Evolutionary conservation across 352 stramenopile species (phyloP), one percentile per base, ranked within the genome.

Genomic region (Phytopythium oedochilum): DNA sequence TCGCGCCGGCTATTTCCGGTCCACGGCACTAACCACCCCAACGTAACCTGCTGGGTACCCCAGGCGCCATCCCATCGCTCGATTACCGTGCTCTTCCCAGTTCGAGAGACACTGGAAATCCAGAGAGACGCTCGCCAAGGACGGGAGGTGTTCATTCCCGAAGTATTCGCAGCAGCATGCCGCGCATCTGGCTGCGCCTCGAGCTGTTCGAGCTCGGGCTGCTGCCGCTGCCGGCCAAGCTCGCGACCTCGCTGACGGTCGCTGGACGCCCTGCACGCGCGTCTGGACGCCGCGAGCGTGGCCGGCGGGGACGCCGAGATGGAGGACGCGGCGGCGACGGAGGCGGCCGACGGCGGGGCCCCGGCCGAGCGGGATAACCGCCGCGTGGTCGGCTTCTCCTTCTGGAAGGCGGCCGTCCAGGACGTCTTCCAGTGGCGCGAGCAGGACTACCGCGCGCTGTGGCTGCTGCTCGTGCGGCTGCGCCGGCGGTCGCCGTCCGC

Each of bases 151-250:
- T n/a, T n/a, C n/a, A n/a, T n/a, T n/a, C n/a, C n/a, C n/a, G n/a
- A n/a, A n/a, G n/a, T n/a, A n/a, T n/a, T n/a, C n/a, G n/a, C n/a
- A n/a, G n/a, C n/a, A n/a, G n/a, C 22, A 88, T 87, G 74, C 62
- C 75, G 45, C 78, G 71, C 53, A 79, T 94, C 53, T 94, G 84
- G 84, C 67, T 94, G 43, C 84, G 84, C 42, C 61, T 94, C 25
- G 84, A 94, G 70, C 79, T 94, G 47, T 92, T 94, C 58, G 84
- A 94, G 75, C 71, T 90, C n/a, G 83, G 83, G 23, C 55, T 91
- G 22, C 53, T 94, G 57, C 73, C 80, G 50, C 61, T 94, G 51
- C 81, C 82, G 38, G 89, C 80, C 60, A 88, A 88, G 47, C 75
- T 84, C 58, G 64, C 79, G 18, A 61, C 70, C 8, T 82, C 77